Evolutionary conservation across 768 basidiomycete species (phyloP), one percentile per base, ranked within the genome.

Genomic region (Lentinula edodes): DNA sequence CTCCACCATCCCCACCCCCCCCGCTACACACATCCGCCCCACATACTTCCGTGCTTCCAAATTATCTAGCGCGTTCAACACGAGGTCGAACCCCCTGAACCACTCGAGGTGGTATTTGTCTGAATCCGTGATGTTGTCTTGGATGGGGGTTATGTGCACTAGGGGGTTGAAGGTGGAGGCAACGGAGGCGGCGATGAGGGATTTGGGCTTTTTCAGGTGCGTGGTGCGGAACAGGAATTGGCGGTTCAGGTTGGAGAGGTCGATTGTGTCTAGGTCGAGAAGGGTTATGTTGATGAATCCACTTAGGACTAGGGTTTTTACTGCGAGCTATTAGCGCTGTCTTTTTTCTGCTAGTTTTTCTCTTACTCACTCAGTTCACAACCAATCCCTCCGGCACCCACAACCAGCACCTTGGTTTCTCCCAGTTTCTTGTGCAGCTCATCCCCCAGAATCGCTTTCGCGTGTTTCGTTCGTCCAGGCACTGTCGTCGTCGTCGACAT

Each of bases 221-320:
- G 96, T 96, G 76, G 98, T 98, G 64, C 85, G 84, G 76, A 99
- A 99, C 43, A 99, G 78, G 72, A 98, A 99, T 68, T 98, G 96
- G 20, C 96, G 84, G 69, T 99, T 99, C 57, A 98, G 79, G 72
- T 99, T 99, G 53, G 94, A 96, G 46, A 99, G 80, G 80, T 99
- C 96, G 72, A 99, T 99, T 18, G 96, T 99, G 75, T 99, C 96
- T 64, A 99, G 81, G 75, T 99, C 96, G 62, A 99, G 81, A 54
- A 97, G 83, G 0, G 94, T 94, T 64, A 97, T 96, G 70, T 90
- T 81, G 18, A 91, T 91, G 67, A 98, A 98, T 34, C 95, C 95
- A 1, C 93, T 89, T 53, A 97, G 77, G 13, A 96, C 94, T 50
- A 98, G 80, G 70, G 98, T 98, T 78, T 99, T 99, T 67, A 99